Percentiles rank a stretch among this genome's conserved stretches.
phyloP scores from a whole-genome alignment of 331 rosid species.

The Phaseolus coccineus region DNA sequence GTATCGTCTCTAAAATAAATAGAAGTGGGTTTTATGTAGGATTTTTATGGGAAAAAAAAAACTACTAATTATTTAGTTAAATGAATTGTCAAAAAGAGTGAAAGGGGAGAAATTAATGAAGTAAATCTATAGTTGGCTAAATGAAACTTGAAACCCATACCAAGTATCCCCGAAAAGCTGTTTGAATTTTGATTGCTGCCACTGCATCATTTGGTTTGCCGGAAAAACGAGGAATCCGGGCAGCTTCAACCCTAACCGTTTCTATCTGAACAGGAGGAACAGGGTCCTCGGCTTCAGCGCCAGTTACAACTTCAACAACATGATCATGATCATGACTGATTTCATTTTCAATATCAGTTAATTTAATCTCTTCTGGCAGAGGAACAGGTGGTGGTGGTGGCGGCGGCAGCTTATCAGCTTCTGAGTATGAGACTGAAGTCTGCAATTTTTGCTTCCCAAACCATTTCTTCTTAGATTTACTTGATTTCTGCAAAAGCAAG shows the following conservation, averaged over 20 bases:
- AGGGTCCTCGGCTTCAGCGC: constrained; percentile 41
- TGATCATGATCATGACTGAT: constrained; percentile 50
- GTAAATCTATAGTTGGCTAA: constrained; percentile 5
- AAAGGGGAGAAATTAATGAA: background rate
- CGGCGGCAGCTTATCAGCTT: constrained; percentile 49
- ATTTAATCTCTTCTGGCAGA: constrained; percentile 62
- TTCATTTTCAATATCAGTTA: constrained; percentile 62
- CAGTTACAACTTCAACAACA: constrained; percentile 55
- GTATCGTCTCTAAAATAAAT: background rate
- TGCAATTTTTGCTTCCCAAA: constrained; percentile 81
- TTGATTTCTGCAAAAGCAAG: constrained; percentile 60
- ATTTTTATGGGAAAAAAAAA: background rate
- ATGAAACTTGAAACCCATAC: constrained; percentile 51
- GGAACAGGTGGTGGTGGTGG: constrained; percentile 66
- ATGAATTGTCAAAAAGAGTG: background rate
- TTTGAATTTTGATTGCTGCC: constrained; percentile 90
- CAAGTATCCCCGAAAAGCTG: constrained; percentile 93
- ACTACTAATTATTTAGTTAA: constrained; percentile 3
- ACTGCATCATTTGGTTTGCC: constrained; percentile 78
- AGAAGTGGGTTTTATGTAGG: background rate
- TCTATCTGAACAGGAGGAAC: constrained; percentile 54
- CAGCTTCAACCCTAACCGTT: constrained; percentile 46
- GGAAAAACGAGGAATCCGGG: constrained; percentile 49
- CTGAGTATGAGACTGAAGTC: constrained; percentile 53
- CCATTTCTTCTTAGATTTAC: constrained; percentile 94